Evolutionary conservation across 176 grass and related monocot genomes (phyloP).

Genomic region (Oryza australiensis): DNA sequence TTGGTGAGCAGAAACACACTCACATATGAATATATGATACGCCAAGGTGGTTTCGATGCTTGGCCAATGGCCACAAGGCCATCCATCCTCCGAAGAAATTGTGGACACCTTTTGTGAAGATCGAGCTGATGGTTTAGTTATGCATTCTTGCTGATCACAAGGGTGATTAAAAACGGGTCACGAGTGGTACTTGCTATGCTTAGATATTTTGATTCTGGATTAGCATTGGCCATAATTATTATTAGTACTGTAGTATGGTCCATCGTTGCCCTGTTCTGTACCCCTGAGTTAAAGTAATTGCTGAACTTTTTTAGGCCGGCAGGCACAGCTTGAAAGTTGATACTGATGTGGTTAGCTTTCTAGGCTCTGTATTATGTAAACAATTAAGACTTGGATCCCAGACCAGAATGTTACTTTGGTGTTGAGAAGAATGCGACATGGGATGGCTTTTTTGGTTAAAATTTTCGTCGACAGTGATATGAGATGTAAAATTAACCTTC

Average conservation of each 20-base stretch:
- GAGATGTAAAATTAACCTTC: background rate
- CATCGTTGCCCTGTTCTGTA: conserved; percentile 10
- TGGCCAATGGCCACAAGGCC: conserved; percentile 3
- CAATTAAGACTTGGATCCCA: background rate
- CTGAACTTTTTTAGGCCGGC: conserved; percentile 7
- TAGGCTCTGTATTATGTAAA: background rate
- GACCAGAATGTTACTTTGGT: background rate
- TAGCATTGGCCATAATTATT: background rate
- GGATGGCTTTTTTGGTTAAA: background rate
- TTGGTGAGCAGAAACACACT: background rate
- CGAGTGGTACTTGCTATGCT: conserved; percentile 16
- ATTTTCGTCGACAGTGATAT: background rate
- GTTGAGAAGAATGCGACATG: background rate
- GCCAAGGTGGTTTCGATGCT: background rate
- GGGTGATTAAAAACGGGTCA: conserved; percentile 4
- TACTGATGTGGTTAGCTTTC: background rate
- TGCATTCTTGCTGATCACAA: background rate
- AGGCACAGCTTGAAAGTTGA: background rate
- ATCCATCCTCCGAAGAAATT: background rate
- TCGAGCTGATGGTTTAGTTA: background rate
- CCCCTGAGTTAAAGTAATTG: background rate
- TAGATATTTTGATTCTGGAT: background rate
- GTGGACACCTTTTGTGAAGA: background rate
- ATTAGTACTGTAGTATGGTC: conserved; percentile 6
- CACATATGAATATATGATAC: background rate